A percentile compares a stretch with the other conserved stretches of the same genome.
phyloP scores from a whole-genome alignment of 345 rosid genomes.

The Eucalyptus tenuipes region DNA sequence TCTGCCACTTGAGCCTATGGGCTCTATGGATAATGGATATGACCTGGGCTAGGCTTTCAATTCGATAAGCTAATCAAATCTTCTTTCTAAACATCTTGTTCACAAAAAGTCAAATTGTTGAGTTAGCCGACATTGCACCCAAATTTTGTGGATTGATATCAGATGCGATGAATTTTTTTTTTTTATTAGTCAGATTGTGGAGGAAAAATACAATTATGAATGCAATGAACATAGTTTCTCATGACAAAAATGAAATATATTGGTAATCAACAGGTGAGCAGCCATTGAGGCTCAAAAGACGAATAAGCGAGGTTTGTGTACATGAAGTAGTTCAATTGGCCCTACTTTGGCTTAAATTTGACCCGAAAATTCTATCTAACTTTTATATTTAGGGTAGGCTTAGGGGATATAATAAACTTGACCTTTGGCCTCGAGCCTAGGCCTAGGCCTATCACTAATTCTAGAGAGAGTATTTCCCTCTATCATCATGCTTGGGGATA shows the following conservation, averaged over 20 bases:
- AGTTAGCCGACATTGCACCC: background rate
- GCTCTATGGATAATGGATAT: background rate
- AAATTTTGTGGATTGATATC: background rate
- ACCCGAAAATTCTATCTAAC: background rate
- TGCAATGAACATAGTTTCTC: background rate
- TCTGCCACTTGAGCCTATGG: no score
- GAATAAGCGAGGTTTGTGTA: background rate
- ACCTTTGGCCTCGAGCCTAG: rapidly evolving
- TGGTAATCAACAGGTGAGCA: background rate
- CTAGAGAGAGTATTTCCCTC: background rate
- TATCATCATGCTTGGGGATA: background rate
- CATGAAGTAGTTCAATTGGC: background rate
- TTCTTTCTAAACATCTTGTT: background rate
- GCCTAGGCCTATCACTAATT: background rate
- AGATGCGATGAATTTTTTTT: background rate
- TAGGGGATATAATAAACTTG: background rate
- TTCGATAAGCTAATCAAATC: background rate
- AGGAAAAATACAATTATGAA: background rate
- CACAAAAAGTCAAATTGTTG: background rate
- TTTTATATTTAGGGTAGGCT: background rate
- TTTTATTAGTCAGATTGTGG: no score
- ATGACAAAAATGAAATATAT: background rate
- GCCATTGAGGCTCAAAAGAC: background rate
- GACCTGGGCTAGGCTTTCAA: background rate
- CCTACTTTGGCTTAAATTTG: background rate